Base-by-base conservation (phyloP, 352 stramenopile genomes). In the Pythium pectinolyticum region DNA sequence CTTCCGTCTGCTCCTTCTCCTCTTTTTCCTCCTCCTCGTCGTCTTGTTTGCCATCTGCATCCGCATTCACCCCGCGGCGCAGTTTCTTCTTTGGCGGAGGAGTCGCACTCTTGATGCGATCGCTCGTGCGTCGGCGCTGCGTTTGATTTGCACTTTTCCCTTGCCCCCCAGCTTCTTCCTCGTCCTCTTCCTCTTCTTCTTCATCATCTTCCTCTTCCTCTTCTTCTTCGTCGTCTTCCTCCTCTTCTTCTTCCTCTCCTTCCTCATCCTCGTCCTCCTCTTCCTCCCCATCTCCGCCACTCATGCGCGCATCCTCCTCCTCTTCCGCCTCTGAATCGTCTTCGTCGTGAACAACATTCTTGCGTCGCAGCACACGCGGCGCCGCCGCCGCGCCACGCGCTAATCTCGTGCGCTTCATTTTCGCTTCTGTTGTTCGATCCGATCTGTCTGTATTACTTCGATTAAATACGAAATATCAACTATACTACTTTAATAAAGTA, bases 291-390 rank as follows among this genome's bases (percentile, higher is more conserved):
- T 62, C 61, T 14, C 71, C 70, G 8, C 71, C 67, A 12, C 72
- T 65, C 22, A 67, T 59, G 5, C 57, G 49, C 27, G 69, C 65
- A 14, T 76, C 65, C 39, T 72, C 68, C 46, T 79, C 71, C 41
- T 78, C 69, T 19, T 66, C 30, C 31, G 64, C 74, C 34, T 78
- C 78, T 37, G 78, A 72, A 34, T 90, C 81, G 8, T 81, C 70
- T 20, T 88, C 79, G 51, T 90, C 82, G 25, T 84, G 67, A 34
- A 93, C 82, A 31, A 93, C 61, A 59, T 91, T 93, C 58, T 89
- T 90, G 27, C 84, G 80, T 8, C 84, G 78, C 61, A 90, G 63
- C 57, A 69, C 72, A 48, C 80, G 84, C 45, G 76, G 82, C 66
- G 74, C 66, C 60, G 76, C 57, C 40, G 74, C 67, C 48, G 77